Base-by-base conservation (phyloP, 2,329 filamentous ascomycete genomes). In the Arthrobotrys entomopaga region DNA sequence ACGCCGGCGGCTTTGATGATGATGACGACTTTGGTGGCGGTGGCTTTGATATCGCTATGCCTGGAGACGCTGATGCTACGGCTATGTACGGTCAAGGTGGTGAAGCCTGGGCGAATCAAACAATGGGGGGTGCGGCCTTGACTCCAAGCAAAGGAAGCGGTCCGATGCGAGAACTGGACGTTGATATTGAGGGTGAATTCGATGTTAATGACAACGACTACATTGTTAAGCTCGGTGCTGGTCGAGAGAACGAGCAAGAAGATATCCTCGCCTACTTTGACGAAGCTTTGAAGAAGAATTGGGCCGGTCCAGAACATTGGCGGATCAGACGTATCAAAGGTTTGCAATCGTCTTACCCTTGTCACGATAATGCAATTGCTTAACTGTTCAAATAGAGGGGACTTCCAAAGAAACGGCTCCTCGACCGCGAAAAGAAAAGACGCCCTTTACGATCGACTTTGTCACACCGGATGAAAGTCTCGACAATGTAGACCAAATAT, bases 251-350 rank as follows among this genome's bases (percentile, higher is more conserved):
- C 49, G 84, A 90, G 81, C 93, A 97, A 80, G 92, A 98, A 78
- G 94, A 97, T 79, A 97, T 99, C 69, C 86, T 99, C n/a, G 91
- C 91, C 80, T 99, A 98, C 83, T 99, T 99, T 80, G 95, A 99
- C 81, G 92, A 97, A 79, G 93, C 94, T 1, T 83, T 98, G 49
- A 92, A 95, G 80, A 98, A 97, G 86, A 97, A 97, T 79, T 99
- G 95, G 94, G 90, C 91, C 4, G 96, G 93, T 56, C 94, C 95
- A n/a, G 95, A 98, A 81, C 95, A 99, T 82, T 99, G 95, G 95
- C 90, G 94, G 77, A 98, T 99, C 80, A 87, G 91, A 76, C 92
- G 93, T 80, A 95, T 99, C 81, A 98, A 98, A 79, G 88, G 90
- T 77, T 83, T 8, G 29, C 29, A 34, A 34, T 34, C 29, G 10